Evolutionary conservation across 345 rosid genomes (phyloP), one percentile per base, ranked within the genome.

Genomic region (Corymbia maculata): DNA sequence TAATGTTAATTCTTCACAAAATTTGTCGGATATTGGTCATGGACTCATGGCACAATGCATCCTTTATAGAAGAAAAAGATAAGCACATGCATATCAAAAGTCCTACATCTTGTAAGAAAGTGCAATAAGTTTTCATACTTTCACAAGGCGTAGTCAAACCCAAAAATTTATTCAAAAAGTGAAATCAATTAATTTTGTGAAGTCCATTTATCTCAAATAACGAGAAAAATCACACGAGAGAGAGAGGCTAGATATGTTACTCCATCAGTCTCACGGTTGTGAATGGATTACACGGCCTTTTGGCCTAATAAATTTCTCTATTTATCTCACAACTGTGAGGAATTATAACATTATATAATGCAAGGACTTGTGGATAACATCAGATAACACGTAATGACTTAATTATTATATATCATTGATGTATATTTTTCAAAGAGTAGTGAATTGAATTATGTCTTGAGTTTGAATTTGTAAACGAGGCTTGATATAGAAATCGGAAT

Each of bases 311-410:
- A n/a, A n/a, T n/a, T n/a, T 64, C 19, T 59, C 68, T 26, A 1
- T 59, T 59, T 11, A 4, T 59, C 68, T 59, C 8, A 0, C 68
- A 7, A 0, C 5, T 26, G 30, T 11, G 14, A n/a, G 2, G 0
- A 64, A n/a, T 64, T n/a, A 64, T 0, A 6, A 3, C 0, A 0
- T 14, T 4, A 13, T 64, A 14, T 64, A 0, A 2, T 0, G 10
- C 0, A 64, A n/a, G 1, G n/a, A 10, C 13, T n/a, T n/a, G 19
- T 14, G 19, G 0, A 64, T n/a, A n/a, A 8, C 19, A n/a, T n/a
- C 3, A 17, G 4, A 64, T n/a, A n/a, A 28, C 2, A 2, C 0
- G 1, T 3, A 8, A 64, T 0, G 5, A 64, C n/a, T 4, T 64
- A 64, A 64, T 64, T n/a, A 64, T n/a, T n/a, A 2, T 15, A 1